phyloP scores from a whole-genome alignment of 495 filamentous ascomycete genomes.

The Chaetomium fimeti region DNA sequence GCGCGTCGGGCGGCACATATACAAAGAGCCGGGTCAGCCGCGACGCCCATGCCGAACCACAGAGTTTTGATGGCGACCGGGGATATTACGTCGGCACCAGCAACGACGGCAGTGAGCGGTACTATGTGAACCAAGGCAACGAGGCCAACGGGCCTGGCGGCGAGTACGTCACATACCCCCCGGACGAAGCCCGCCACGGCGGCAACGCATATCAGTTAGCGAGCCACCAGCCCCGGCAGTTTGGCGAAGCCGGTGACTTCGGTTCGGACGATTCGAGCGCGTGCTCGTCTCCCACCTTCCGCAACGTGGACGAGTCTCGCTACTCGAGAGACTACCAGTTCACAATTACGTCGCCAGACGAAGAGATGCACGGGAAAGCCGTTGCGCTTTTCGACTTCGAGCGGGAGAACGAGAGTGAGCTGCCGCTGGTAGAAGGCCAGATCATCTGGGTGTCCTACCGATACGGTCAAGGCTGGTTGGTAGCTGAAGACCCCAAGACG shows the following conservation, averaged over 20 bases:
- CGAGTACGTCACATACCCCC: conserved; percentile 77
- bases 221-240: conserved; percentile 53
- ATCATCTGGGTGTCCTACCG: conserved; percentile 95
- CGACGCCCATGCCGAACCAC: conserved; percentile 28
- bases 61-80: conserved; percentile 52
- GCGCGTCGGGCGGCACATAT: conserved; percentile 54
- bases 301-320: conserved; percentile 58
- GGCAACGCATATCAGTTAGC: conserved; percentile 42
- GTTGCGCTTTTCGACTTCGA: conserved; percentile 94
- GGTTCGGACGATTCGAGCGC: conserved; percentile 61
- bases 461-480: conserved; percentile 95
- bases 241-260: conserved; percentile 52
- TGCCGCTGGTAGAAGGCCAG: conserved; percentile 89
- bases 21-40: conserved; percentile 45
- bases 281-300: conserved; percentile 52
- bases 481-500: conserved; percentile 93
- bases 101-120: conserved; percentile 72
- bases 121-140: conserved; percentile 72
- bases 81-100: conserved; percentile 66
- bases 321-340: conserved; percentile 91
- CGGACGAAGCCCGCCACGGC: conserved; percentile 60
- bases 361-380: conserved; percentile 96
- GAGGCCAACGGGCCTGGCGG: conserved; percentile 70
- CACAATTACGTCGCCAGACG: conserved; percentile 90
- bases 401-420: conserved; percentile 93